Evolutionary conservation across 1,284 basidiomycete genomes (phyloP), one percentile per base, ranked within the genome.

Genomic region (Ustilago lituana): DNA sequence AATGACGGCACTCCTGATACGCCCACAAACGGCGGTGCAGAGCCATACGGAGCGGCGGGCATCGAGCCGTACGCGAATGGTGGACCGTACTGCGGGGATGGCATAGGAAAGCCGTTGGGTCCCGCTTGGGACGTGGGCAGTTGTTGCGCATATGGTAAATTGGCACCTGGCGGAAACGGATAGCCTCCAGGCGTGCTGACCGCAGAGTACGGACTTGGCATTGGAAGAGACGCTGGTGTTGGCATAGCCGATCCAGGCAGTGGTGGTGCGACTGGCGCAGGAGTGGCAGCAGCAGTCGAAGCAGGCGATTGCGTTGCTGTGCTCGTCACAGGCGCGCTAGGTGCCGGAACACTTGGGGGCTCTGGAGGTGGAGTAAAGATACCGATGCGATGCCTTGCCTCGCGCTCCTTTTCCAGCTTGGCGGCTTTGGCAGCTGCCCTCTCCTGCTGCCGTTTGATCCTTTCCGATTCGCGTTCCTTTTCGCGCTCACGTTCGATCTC

Each of bases 401-500:
- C 66, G 9, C 66, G 36, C 44, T 71, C 68, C 48, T 65, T 65
- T 26, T 71, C 68, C 22, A 62, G 31, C 54, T 56, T 65, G 37
- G 69, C 69, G 2, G 64, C 64, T 33, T 62, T 60, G 19, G 63
- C 64, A 4, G 64, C 69, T 7, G 59, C 59, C 38, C 63, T 46
- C 41, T 72, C 69, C 33, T 61, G 58, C 20, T 72, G 69, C 20
- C 69, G 55, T 36, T 66, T 72, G 51, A 59, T 49, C 26, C 64
- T 52, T 15, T 72, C 69, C 20, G 45, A 19, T 15, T 72, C 69
- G 14, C 64, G 47, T 19, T 72, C 69, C 27, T 49, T 58, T 32
- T 72, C 69, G 19, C 49, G 43, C 26, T 72, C 69, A 17, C 60
- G 51, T 24, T 72, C 69, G 38, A 72, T 67, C 53, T 72, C 69